Base-by-base conservation (phyloP, 352 stramenopile species). In the Pythium insidiosum region DNA sequence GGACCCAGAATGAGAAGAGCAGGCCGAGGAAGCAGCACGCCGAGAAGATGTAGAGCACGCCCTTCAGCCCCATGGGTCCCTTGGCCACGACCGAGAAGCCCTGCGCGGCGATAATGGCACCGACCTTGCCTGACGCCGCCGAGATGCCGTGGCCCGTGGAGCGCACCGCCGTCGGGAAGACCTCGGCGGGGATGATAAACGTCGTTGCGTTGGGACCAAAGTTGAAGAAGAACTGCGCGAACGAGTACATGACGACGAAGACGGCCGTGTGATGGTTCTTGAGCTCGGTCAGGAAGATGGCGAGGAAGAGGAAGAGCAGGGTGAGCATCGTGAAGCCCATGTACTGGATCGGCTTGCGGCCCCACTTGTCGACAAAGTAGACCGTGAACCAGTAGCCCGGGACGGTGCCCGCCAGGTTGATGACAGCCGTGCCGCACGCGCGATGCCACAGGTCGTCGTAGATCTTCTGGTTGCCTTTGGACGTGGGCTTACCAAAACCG, bases 61-160 rank as follows among this genome's bases (percentile, higher is more conserved):
- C 58, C 46, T 73, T 67, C 50, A 71, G 66, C 15, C 67, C 67
- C 21, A 73, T 58, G 18, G 55, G 61, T 7, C 53, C 53, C 34
- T 71, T 71, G 18, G 63, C 63, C 16, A 78, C 57, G 16, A 74
- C 47, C 2, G 66, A 55, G 46, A 78, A 78, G 26, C 63, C 61
- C 50, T 74, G 60, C 21, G 66, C 59, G 15, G 63, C 60, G 29
- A 73, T 57, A 50, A 81, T 71, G 18, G 80, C 83, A 13, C 83
- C 83, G 6, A 81, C n/a, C n/a, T n/a, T n/a, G n/a, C n/a, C n/a
- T n/a, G n/a, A n/a, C n/a, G n/a, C n/a, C n/a, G n/a, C n/a, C 18
- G 75, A 87, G 53, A 93, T 88, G 13, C 83, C 83, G 57, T 95
- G 83, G 31, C 76, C 80, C 25, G 81, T 80, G 5, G 78, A 91